Base-by-base conservation (phyloP, 805 yeast species). In the Vanderwaltozyma verrucispora region DNA sequence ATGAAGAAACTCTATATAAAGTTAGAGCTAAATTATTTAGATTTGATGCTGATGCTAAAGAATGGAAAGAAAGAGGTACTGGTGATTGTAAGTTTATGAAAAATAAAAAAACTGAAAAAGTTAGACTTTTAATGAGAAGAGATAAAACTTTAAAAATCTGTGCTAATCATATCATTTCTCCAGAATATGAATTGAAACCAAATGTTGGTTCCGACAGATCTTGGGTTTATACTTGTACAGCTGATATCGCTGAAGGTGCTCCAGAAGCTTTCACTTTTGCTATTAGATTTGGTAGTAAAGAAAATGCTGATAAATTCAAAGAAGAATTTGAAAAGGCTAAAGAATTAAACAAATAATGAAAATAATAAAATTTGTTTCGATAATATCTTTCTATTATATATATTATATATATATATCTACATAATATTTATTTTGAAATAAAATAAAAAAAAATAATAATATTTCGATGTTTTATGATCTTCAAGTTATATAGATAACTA, bases 61-160 rank as follows among this genome's bases (percentile, higher is more conserved):
- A 92, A 67, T 92, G 98, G 98, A 92, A 92, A 65, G 98, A 92
- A 73, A 84, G 98, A 71, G 98, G 98, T 54, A 86, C 96, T 26
- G 98, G 98, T 57, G 98, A 92, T 59, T 95, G 87, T 53, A 86
- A 92, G 67, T 85, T 92, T 65, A 76, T 92, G 61, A 72, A 89
- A 69, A 96, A 89, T 70, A 87, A 86, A 64, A 67, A 67, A 44
- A 69, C 85, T 41, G 73, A 75, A 41, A 88, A 86, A 68, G 85
- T 84, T 47, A 81, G 98, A 70, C 65, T 92, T 49, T 71, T 92
- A 59, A 92, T 92, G 98, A 86, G 98, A 77, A 86, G 98, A 71
- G 98, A 92, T 70, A 89, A 89, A 73, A 92, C 97, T 39, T 75
- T 92, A 60, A 92, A 92, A 74, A 81, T 92, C 57, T 92, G 98